Conservation (phyloP, 2,329 filamentous ascomycete species). For the Rhynchosporium secalis region DNA sequence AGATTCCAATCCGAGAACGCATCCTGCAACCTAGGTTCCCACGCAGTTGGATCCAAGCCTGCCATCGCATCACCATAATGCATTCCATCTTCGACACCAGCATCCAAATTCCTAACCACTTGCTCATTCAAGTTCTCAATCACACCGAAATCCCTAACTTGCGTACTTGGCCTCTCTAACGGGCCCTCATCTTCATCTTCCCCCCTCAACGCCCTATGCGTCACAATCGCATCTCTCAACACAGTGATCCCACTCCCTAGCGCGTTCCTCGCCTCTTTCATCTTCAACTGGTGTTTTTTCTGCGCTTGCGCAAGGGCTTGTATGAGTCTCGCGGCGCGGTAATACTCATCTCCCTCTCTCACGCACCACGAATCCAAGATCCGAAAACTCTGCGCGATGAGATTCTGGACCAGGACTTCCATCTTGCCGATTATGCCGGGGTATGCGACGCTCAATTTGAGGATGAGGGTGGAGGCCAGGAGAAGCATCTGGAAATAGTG, state of each 20-base stretch:
- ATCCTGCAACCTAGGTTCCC: constrained; percentile 12
- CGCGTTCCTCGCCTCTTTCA: constrained; percentile 4
- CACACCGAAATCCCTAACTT: background rate
- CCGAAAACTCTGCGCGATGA: constrained; percentile 1
- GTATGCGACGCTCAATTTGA: constrained; percentile 11
- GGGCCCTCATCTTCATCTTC: constrained; percentile 2
- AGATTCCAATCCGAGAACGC: constrained; percentile 20
- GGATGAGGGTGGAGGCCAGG: constrained; percentile 17
- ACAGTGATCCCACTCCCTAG: background rate
- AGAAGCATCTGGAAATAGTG: constrained; percentile 18
- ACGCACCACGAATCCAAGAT: constrained; percentile 2
- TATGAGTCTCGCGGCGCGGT: constrained; percentile 1
- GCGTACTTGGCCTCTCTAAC: background rate
- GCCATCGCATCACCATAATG: background rate
- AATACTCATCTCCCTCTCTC: constrained; percentile 7
- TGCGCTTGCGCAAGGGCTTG: constrained; percentile 6
- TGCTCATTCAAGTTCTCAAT: background rate
- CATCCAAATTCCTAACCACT: background rate
- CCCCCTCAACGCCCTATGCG: constrained; percentile 1
- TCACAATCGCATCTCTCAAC: constrained; percentile 4
- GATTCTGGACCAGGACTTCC: constrained; percentile 8
- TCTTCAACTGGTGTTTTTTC: constrained; percentile 10
- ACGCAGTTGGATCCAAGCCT: background rate
- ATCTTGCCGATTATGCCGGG: background rate
- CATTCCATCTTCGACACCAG: background rate